Evolutionary conservation across 805 yeast genomes (phyloP).

Genomic region (Priceomyces castillae): DNA sequence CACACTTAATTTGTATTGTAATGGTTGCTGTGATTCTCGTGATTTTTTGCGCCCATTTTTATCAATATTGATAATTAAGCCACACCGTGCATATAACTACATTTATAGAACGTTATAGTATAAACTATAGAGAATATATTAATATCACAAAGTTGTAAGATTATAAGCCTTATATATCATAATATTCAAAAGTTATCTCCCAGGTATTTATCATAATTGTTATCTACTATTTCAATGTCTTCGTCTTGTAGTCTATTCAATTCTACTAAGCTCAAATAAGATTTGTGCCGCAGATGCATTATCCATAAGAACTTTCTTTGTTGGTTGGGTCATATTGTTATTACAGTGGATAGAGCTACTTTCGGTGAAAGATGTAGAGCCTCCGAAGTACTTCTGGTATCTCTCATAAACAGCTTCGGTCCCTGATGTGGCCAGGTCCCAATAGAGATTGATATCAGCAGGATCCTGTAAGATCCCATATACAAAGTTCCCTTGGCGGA

Average conservation of each 20-base stretch:
- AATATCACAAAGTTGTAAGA: too few relatives aligned
- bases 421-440: conserved; percentile 9
- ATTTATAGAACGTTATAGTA: too few relatives aligned
- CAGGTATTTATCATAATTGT: too few relatives aligned
- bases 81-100: too few relatives aligned
- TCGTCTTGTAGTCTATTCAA: neutral
- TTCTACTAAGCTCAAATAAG: conserved; percentile 25
- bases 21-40: neutral
- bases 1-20: neutral
- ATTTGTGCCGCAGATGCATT: conserved; percentile 12
- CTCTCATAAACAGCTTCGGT: conserved; percentile 6
- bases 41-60: neutral
- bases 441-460: conserved; percentile 12
- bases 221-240: too few relatives aligned
- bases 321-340: conserved; percentile 13
- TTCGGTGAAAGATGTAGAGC: conserved; percentile 1
- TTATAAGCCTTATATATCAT: too few relatives aligned
- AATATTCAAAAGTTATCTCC: too few relatives aligned
- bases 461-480: conserved; percentile 14
- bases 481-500: conserved; percentile 12
- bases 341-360: conserved; percentile 7
- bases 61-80: too few relatives aligned
- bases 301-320: conserved; percentile 23
- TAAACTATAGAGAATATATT: too few relatives aligned
- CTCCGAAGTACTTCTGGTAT: conserved; percentile 8